Evolutionary conservation across 2,329 filamentous ascomycete genomes (phyloP).

Genomic region (Ramularia collo-cygni): DNA sequence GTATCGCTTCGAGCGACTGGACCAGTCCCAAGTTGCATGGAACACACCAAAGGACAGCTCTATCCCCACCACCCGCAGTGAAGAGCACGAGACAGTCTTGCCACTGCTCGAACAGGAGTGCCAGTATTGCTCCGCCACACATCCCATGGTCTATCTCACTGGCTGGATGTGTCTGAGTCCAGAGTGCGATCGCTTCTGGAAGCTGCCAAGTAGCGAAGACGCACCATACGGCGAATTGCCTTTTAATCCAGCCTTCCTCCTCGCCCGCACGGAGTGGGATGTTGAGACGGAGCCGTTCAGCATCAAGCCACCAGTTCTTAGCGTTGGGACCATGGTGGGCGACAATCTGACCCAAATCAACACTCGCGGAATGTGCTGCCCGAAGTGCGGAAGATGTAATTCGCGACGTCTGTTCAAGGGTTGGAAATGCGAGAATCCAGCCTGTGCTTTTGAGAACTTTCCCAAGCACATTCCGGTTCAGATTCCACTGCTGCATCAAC

Average conservation of each 20-base stretch:
- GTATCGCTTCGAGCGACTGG: slow-evolving; percentile 60
- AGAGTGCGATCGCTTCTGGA: slow-evolving; percentile 51
- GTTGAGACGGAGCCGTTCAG: slow-evolving; percentile 34
- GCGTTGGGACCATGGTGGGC: slow-evolving; percentile 33
- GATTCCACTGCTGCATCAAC: slow-evolving; percentile 19
- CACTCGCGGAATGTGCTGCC: slow-evolving; percentile 61
- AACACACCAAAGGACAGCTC: slow-evolving; percentile 18
- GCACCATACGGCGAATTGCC: slow-evolving; percentile 30
- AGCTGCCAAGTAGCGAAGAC: slow-evolving; percentile 28
- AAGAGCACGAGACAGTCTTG: slow-evolving; percentile 2
- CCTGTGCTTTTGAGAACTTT: slow-evolving; percentile 40
- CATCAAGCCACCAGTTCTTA: slow-evolving; percentile 36
- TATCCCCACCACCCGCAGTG: slow-evolving; percentile 7
- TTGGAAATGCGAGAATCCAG: slow-evolving; percentile 52
- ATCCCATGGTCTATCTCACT: slow-evolving; percentile 36
- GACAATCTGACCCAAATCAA: slow-evolving; percentile 47
- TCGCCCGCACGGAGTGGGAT: slow-evolving; percentile 43
- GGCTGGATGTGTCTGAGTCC: slow-evolving; percentile 55
- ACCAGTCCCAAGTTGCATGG: slow-evolving; percentile 45
- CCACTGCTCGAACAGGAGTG: slow-evolving; percentile 30
- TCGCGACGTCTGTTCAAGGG: slow-evolving; percentile 54
- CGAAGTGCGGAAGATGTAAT: slow-evolving; percentile 55
- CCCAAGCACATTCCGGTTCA: slow-evolving; percentile 22
- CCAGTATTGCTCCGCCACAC: slow-evolving; percentile 26
- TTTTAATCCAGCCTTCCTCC: slow-evolving; percentile 54